phyloP scores from a whole-genome alignment of 78 protist genomes.

The Bigelowiella natans region DNA sequence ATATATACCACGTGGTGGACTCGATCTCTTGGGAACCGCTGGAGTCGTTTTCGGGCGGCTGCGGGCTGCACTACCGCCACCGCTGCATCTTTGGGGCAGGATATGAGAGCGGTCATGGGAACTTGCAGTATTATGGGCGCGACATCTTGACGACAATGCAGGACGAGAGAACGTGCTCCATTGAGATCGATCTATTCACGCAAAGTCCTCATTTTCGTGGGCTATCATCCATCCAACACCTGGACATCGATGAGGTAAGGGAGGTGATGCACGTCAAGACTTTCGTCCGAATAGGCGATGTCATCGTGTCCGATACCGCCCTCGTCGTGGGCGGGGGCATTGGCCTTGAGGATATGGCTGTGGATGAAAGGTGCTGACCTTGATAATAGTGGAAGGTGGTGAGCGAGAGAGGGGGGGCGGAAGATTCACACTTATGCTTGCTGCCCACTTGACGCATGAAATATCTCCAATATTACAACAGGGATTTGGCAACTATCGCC shows the following conservation, averaged over 20 bases:
- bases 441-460: too few relatives aligned
- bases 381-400: too few relatives aligned
- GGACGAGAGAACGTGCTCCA: neutral
- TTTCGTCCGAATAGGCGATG: neutral
- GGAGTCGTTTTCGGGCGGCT: too few relatives aligned
- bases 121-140: too few relatives aligned
- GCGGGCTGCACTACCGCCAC: neutral
- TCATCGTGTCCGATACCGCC: neutral
- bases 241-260: neutral
- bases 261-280: neutral
- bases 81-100: neutral
- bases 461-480: too few relatives aligned
- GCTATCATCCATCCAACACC: neutral
- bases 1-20: too few relatives aligned
- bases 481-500: too few relatives aligned
- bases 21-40: too few relatives aligned
- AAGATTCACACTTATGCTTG: too few relatives aligned
- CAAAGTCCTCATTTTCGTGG: neutral
- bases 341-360: neutral
- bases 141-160: too few relatives aligned
- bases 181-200: neutral
- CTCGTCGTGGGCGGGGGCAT: neutral
- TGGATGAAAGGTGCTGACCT: too few relatives aligned
- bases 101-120: neutral
- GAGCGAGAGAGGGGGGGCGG: too few relatives aligned